Conservation (phyloP, 192 early-diverging fungal species). For the Obelidium mucronatum region DNA sequence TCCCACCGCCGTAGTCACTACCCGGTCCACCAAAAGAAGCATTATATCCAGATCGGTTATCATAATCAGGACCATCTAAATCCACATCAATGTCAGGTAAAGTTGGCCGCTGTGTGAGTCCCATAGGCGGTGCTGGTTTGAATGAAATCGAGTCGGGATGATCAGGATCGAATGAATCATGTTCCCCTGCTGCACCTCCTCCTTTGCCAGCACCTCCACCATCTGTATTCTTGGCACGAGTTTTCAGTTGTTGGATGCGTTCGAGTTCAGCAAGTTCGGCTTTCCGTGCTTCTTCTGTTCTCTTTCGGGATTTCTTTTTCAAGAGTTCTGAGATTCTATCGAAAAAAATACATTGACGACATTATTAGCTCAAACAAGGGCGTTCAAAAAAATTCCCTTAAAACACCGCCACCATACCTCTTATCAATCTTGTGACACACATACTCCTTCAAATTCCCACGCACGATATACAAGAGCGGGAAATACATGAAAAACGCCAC, state of each 20-base stretch:
- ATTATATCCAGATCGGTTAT: neutral
- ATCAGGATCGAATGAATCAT: neutral
- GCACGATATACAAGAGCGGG: conserved; percentile 78
- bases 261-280: conserved; percentile 51
- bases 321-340: conserved; percentile 65
- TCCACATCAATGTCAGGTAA: conserved; percentile 35
- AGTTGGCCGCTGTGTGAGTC: conserved; percentile 30
- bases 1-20: neutral
- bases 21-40: neutral
- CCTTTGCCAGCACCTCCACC: neutral
- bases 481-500: conserved; percentile 75
- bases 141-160: conserved; percentile 11
- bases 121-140: conserved; percentile 24
- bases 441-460: conserved; percentile 89
- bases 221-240: neutral
- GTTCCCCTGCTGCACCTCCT: neutral
- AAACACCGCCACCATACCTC: conserved; percentile 59
- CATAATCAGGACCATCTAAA: conserved; percentile 19
- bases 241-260: neutral
- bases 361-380: neutral
- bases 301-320: conserved; percentile 58
- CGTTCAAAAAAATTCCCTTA: conserved; percentile 14
- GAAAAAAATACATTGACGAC: neutral
- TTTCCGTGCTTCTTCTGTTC: conserved; percentile 53
- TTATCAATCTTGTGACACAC: conserved; percentile 91